These are phyloP conservation scores for Dictyostelium brefeldianum DNA, from an alignment of 78 protist genomes.

Conservation along the genomic window DNA sequence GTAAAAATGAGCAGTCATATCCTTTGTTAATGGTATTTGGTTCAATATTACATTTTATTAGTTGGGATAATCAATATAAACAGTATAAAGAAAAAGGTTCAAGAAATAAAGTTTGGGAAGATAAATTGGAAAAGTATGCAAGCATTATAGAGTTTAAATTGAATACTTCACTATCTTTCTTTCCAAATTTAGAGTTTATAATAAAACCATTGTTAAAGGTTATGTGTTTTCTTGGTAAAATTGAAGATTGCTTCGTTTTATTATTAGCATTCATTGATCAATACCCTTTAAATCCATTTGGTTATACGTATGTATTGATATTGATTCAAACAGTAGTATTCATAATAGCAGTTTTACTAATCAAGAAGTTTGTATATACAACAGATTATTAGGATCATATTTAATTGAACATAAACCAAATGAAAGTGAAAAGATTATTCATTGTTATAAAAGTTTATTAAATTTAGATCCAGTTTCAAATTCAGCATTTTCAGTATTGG, in stretches of 20 bases:
- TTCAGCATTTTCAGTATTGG: neutral
- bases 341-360: neutral
- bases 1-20: conserved; percentile 6
- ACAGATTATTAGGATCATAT: conserved; percentile 47
- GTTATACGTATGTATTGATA: conserved; percentile 4
- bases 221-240: neutral
- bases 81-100: neutral
- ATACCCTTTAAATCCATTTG: conserved; percentile 26
- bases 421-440: neutral
- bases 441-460: conserved; percentile 24
- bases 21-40: conserved; percentile 45
- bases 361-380: neutral
- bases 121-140: conserved; percentile 5
- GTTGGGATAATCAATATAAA: conserved; percentile 15
- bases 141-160: neutral
- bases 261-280: conserved; percentile 5
- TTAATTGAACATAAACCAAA: conserved; percentile 32
- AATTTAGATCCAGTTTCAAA: conserved; percentile 24
- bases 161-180: neutral
- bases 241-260: neutral
- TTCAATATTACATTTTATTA: neutral
- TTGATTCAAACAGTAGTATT: too few species aligned
- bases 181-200: conserved; percentile 31
- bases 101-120: neutral
- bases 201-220: conserved; percentile 10